Evolutionary conservation across 1,284 basidiomycete genomes (phyloP), one percentile per base, ranked within the genome.

Genomic region (Prillingera fragicola): DNA sequence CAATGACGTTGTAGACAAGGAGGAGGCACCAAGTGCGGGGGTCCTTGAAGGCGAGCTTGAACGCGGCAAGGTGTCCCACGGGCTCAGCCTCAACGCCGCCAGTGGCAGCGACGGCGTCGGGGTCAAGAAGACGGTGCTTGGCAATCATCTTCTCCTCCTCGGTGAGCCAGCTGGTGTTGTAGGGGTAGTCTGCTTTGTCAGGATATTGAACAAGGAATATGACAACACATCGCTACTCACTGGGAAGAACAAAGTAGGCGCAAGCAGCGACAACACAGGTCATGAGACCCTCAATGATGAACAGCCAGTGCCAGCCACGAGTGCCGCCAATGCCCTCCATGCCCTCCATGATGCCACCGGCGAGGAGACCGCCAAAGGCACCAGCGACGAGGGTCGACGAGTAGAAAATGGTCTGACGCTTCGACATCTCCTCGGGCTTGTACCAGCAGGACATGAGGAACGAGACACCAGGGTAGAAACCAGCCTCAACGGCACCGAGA

Each of bases 191-290:
- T 56, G 36, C n/a, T n/a, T n/a, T n/a, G n/a, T n/a, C n/a, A n/a
- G n/a, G n/a, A 15, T 8, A 8, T 10, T 33, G 9, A 10, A 7
- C n/a, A 18, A 33, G 12, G 14, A 28, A 33, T 33, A 33, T 51
- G 56, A 54, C 35, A 59, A 47, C 2, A 52, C 18, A 32, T 52
- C 55, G 43, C 54, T 22, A 41, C 59, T 43, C 48, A 62, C 60
- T 58, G 15, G 69, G 70, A 2, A 72, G 60, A 26, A 72, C 52
- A 45, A 71, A 71, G 49, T 56, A 68, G 7, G 70, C 61, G 4
- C 57, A 47, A 31, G 33, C 3, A 17, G 63, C 57, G 32, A 72
- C 50, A 35, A 52, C 38, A 8, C 61, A 60, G 6, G 71, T 69
- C 18, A 58, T 60, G 13, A 62, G 36, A 26, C 69, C 69, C 45